phyloP scores from a whole-genome alignment of 768 basidiomycete genomes.

The Melanogaster broomeanus region DNA sequence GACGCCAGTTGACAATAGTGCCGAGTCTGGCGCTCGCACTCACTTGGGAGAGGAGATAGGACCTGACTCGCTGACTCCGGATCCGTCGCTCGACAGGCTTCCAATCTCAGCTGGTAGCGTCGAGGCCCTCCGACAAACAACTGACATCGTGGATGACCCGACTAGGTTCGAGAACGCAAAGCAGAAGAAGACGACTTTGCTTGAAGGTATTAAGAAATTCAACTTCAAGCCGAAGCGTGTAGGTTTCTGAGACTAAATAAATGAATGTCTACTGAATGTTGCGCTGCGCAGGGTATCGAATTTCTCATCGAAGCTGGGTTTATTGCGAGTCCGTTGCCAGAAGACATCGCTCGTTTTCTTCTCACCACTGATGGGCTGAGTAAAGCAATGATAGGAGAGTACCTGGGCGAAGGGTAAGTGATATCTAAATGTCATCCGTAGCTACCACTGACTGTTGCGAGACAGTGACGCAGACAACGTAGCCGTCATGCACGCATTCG shows the following conservation, averaged over 20 bases:
- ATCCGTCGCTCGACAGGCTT: constrained; percentile 57
- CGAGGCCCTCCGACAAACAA: constrained; percentile 63
- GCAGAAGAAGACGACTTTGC: constrained; percentile 90
- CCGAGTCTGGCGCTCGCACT: constrained; percentile 46
- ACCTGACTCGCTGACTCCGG: constrained; percentile 54
- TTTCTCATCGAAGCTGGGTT: constrained; percentile 89
- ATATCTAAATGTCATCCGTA: background rate
- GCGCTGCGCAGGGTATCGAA: constrained; percentile 68
- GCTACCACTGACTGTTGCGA: constrained; percentile 5
- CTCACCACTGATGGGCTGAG: constrained; percentile 88
- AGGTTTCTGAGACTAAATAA: constrained; percentile 26
- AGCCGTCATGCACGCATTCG: constrained; percentile 96
- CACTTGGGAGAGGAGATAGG: constrained; percentile 54
- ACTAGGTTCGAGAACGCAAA: constrained; percentile 92
- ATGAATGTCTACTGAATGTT: background rate
- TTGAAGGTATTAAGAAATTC: constrained; percentile 97
- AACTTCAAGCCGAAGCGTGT: constrained; percentile 99
- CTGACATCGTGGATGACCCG: constrained; percentile 87
- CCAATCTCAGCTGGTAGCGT: constrained; percentile 46
- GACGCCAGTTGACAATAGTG: constrained; percentile 31
- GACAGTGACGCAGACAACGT: constrained; percentile 85
- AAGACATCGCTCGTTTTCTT: constrained; percentile 83
- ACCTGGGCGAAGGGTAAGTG: constrained; percentile 92
- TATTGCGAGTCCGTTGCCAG: constrained; percentile 69
- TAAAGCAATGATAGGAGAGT: constrained; percentile 97